Conservation (phyloP, 192 early-diverging fungal species). For the Backusella macrospora region DNA sequence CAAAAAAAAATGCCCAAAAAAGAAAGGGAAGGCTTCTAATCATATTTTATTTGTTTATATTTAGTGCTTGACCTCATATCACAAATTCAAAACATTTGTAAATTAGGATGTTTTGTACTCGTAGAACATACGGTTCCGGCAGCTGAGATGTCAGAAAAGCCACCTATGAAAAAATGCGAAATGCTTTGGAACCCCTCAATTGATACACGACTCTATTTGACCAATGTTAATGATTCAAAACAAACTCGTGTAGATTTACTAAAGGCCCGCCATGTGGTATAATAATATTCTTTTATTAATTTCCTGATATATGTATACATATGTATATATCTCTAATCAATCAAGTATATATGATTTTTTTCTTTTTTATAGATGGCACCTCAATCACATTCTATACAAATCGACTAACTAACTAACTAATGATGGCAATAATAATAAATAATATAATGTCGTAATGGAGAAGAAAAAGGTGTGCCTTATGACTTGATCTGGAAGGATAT, state of each 20-base stretch:
- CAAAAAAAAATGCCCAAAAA: no score
- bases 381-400: background rate
- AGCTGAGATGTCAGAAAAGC: background rate
- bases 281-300: background rate
- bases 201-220: background rate
- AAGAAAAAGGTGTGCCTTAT: background rate
- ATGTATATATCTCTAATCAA: no score
- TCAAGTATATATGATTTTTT: background rate
- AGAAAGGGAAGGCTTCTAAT: no score
- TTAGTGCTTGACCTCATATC: slow-evolving; percentile 2
- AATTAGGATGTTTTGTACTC: background rate
- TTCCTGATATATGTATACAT: no score
- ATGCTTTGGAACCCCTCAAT: background rate
- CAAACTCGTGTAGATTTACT: background rate
- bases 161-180: background rate
- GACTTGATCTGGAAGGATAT: background rate
- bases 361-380: background rate
- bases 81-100: background rate
- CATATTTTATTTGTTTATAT: background rate
- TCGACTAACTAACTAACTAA: background rate
- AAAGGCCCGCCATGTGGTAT: background rate
- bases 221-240: background rate
- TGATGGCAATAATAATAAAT: background rate
- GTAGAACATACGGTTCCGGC: background rate
- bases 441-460: background rate